Evolutionary conservation across 345 rosid species (phyloP), one percentile per base, ranked within the genome.

Genomic region (Pelargonium nanum): DNA sequence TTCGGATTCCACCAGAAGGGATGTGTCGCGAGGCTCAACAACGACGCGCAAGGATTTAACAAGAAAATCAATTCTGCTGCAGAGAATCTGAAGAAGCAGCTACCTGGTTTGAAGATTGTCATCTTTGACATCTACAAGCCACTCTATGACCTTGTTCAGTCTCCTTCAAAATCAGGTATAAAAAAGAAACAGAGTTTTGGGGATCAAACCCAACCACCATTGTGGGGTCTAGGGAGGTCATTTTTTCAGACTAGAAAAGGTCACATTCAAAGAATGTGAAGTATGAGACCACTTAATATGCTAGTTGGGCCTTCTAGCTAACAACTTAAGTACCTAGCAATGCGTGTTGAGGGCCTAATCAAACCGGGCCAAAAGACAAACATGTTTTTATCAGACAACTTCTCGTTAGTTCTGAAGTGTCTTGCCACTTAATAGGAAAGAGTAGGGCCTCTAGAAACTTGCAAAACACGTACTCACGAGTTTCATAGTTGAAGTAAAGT

Each of bases 101-200:
- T 80, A 17, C 80, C 99, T 51, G 94, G 70, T 63, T 75, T 85
- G 13, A 93, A 68, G 68, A 75, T 93, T 56, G 97, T 89, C 26
- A 61, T 93, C 61, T 83, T 93, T 40, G 95, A 93, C 82, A 89
- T 87, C 55, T 93, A 51, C 83, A 71, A 62, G 45, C 89, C 97
- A 9, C 88, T 94, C 56, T 73, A 74, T 53, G 87, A 78, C 22
- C 70, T 84, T 24, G 79, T 87, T 56, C 74, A 78, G 50, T 75
- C 85, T 57, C 97, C 97, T 54, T 69, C 90, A 44, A 61, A 66
- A 23, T 61, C 59, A 25, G 96, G 98, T 86, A 78, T 7, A 50
- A 12, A 19, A 13, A 23, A 56, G 25, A 40, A 53, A 22, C 21
- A n/a, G n/a, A n/a, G n/a, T n/a, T n/a, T 48, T 24, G 25, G 23